Evolutionary conservation across 2,329 filamentous ascomycete species (phyloP).

Genomic region (Blastomyces percursus): DNA sequence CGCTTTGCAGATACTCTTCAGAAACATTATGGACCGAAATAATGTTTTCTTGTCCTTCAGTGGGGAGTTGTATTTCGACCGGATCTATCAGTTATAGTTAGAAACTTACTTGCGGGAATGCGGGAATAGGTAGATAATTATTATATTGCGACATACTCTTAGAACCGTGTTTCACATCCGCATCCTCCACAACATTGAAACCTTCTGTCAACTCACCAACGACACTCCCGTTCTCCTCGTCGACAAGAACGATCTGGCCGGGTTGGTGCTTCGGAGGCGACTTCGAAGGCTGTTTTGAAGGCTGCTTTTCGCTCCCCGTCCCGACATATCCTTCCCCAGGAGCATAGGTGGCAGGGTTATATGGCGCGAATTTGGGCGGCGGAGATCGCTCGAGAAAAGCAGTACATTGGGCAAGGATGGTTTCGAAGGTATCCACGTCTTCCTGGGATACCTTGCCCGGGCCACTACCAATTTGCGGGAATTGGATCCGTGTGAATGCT

Average conservation of each 20-base stretch:
- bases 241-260: constrained; percentile 84
- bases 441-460: constrained; percentile 61
- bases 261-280: constrained; percentile 30
- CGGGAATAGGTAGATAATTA: neutral
- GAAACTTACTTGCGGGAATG: neutral
- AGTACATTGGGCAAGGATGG: constrained; percentile 94
- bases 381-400: constrained; percentile 80
- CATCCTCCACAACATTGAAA: constrained; percentile 68
- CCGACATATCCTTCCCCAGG: constrained; percentile 67
- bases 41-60: constrained; percentile 34
- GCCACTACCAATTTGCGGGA: constrained; percentile 61
- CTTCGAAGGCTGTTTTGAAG: constrained; percentile 10
- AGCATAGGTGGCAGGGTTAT: constrained; percentile 72
- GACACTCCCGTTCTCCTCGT: constrained; percentile 92
- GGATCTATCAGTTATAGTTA: constrained; percentile 28
- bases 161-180: constrained; percentile 66
- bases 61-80: constrained; percentile 39
- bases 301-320: constrained; percentile 18
- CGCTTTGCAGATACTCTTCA: constrained; percentile 57
- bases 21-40: constrained; percentile 40
- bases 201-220: constrained; percentile 82
- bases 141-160: constrained; percentile 56
- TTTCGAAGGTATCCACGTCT: constrained; percentile 93
- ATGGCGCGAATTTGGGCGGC: constrained; percentile 45
- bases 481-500: constrained; percentile 87